phyloP scores from a whole-genome alignment of 768 basidiomycete genomes.

The Punctularia strigosozonata region DNA sequence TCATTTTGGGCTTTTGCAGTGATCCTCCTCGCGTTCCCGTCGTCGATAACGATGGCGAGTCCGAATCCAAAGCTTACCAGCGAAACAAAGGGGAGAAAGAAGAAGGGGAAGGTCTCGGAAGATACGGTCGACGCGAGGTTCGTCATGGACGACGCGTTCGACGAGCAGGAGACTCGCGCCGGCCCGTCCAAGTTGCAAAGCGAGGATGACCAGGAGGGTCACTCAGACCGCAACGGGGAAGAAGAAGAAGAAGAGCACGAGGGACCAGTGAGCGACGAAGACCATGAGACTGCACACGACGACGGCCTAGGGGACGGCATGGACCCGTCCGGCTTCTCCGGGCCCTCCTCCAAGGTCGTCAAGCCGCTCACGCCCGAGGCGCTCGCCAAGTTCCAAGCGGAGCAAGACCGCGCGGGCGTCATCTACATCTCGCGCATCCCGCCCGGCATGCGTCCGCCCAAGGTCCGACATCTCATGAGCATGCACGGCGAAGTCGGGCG shows the following conservation, averaged over 20 bases:
- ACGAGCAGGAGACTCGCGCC: too few relatives aligned
- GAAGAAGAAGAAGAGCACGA: slow-evolving; percentile 15
- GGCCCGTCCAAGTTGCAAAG: too few relatives aligned
- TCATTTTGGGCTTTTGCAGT: too few relatives aligned
- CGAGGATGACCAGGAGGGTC: too few relatives aligned
- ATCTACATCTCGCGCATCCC: slow-evolving; percentile 94
- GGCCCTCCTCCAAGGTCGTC: slow-evolving; percentile 43
- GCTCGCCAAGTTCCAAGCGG: slow-evolving; percentile 60
- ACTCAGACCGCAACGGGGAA: neutral
- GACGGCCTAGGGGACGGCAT: slow-evolving; percentile 32
- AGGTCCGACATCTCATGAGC: slow-evolving; percentile 89
- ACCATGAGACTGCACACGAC: slow-evolving; percentile 14
- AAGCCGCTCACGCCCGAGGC: slow-evolving; percentile 70
- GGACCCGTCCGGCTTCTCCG: slow-evolving; percentile 48
- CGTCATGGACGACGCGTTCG: too few relatives aligned
- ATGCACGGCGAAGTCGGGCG: slow-evolving; percentile 83
- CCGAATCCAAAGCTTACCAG: too few relatives aligned
- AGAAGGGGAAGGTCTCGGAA: too few relatives aligned
- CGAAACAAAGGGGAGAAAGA: too few relatives aligned
- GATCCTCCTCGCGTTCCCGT: too few relatives aligned
- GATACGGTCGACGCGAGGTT: too few relatives aligned
- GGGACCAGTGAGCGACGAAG: slow-evolving; percentile 10
- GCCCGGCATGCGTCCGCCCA: slow-evolving; percentile 94
- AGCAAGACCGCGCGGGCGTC: slow-evolving; percentile 70
- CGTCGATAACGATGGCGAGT: too few relatives aligned